Conservation (phyloP, 2,329 filamentous ascomycete genomes). For the Alternaria conjuncta region DNA sequence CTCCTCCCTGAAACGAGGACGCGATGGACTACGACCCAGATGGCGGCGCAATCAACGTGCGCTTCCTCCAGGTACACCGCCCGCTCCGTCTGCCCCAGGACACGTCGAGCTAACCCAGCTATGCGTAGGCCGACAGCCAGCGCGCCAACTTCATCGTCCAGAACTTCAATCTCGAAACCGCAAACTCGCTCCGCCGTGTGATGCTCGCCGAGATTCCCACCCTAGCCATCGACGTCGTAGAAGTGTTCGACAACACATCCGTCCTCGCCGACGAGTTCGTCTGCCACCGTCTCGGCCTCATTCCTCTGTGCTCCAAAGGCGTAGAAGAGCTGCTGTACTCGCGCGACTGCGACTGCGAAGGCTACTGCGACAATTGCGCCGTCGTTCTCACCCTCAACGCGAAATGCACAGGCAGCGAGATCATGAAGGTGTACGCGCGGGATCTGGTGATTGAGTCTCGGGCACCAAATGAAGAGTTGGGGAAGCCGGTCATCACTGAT, state of each 20-base stretch:
- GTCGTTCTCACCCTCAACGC: constrained; percentile 85
- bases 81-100: constrained; percentile 20
- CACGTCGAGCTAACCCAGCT: constrained; percentile 27
- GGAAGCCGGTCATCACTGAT: constrained; percentile 83
- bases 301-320: constrained; percentile 85
- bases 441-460: constrained; percentile 78
- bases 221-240: constrained; percentile 91
- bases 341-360: constrained; percentile 95
- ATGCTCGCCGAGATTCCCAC: constrained; percentile 95
- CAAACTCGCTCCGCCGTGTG: constrained; percentile 88
- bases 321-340: constrained; percentile 84
- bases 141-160: constrained; percentile 91
- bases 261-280: constrained; percentile 97
- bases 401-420: constrained; percentile 81
- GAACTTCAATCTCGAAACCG: constrained; percentile 87
- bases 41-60: constrained; percentile 50
- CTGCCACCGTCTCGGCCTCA: constrained; percentile 86
- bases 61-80: constrained; percentile 46
- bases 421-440: constrained; percentile 92
- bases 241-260: constrained; percentile 92
- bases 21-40: constrained; percentile 61
- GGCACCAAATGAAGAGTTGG: constrained; percentile 75
- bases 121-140: constrained; percentile 71
- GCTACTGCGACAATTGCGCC: constrained; percentile 90
- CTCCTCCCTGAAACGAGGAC: constrained; percentile 15